Percentiles rank a stretch among this genome's conserved stretches.
phyloP scores from a whole-genome alignment of 2,329 filamentous ascomycete genomes.

The Arthrinium puccinioides region DNA sequence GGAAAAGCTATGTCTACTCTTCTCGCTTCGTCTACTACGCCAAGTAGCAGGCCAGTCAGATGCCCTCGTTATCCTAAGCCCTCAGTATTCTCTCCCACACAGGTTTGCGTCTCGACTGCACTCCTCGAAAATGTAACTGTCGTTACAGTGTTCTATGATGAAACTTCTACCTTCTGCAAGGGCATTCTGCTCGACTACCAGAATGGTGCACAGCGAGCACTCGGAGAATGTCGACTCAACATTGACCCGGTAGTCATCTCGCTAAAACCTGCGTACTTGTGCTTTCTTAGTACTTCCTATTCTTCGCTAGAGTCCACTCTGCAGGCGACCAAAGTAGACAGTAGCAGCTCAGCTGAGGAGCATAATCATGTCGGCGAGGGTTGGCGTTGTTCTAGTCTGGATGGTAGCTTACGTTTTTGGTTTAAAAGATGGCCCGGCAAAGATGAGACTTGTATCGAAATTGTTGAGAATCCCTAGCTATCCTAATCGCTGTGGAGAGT shows the following conservation, averaged over 20 bases:
- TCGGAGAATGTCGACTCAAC: background rate
- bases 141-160: background rate
- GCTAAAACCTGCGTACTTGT: background rate
- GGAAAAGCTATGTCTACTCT: background rate
- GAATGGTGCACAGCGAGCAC: background rate
- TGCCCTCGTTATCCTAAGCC: background rate
- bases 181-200: background rate
- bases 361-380: background rate
- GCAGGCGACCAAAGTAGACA: background rate
- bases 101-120: background rate
- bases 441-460: background rate
- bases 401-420: background rate
- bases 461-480: too few relatives aligned
- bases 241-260: background rate
- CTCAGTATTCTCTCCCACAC: background rate
- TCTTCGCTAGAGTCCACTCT: background rate
- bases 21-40: background rate
- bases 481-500: too few relatives aligned
- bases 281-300: background rate
- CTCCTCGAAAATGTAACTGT: background rate
- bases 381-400: background rate
- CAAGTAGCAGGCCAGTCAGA: background rate
- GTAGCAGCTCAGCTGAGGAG: background rate
- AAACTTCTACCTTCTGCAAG: background rate
- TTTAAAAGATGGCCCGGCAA: background rate